Conservation (phyloP, 495 filamentous ascomycete genomes). For the Penicillium robsamsonii region DNA sequence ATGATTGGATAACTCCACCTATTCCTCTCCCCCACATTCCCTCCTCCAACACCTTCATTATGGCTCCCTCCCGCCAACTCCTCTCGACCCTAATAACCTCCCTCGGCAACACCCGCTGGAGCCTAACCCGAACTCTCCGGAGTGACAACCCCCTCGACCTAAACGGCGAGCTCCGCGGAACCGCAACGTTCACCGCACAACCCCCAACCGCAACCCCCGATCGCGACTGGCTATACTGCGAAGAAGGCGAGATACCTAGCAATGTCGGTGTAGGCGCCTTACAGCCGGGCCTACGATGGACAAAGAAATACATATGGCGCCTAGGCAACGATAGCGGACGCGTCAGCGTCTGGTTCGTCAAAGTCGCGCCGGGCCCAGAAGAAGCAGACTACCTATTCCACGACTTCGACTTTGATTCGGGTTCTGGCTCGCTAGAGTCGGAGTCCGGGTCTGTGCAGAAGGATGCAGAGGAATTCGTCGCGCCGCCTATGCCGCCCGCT, state of each 20-base stretch:
- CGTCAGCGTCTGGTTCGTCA: conserved; percentile 51
- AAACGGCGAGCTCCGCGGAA: conserved; percentile 40
- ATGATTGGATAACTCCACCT: background rate
- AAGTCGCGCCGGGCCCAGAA: conserved; percentile 31
- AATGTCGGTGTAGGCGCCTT: conserved; percentile 15
- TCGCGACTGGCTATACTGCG: conserved; percentile 44
- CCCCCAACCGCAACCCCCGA: conserved; percentile 11
- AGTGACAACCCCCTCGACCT: conserved; percentile 45
- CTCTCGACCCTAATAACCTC: conserved; percentile 33
- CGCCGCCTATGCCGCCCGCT: conserved; percentile 29
- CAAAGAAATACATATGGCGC: conserved; percentile 50
- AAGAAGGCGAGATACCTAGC: conserved; percentile 44
- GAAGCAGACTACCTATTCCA: conserved; percentile 49
- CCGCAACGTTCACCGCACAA: conserved; percentile 40
- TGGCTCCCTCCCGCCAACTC: conserved; percentile 16
- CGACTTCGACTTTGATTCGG: conserved; percentile 36
- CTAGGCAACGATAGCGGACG: conserved; percentile 23
- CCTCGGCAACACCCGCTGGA: conserved; percentile 34
- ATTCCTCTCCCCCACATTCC: conserved; percentile 3
- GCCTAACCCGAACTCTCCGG: conserved; percentile 41
- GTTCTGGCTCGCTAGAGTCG: background rate
- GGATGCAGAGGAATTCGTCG: conserved; percentile 20
- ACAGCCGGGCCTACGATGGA: conserved; percentile 36
- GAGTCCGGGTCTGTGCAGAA: background rate
- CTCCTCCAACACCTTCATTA: conserved; percentile 1